These are phyloP conservation scores for Dictyostelium citrinum DNA, from an alignment of 78 protist species.

Conservation along the genomic window DNA sequence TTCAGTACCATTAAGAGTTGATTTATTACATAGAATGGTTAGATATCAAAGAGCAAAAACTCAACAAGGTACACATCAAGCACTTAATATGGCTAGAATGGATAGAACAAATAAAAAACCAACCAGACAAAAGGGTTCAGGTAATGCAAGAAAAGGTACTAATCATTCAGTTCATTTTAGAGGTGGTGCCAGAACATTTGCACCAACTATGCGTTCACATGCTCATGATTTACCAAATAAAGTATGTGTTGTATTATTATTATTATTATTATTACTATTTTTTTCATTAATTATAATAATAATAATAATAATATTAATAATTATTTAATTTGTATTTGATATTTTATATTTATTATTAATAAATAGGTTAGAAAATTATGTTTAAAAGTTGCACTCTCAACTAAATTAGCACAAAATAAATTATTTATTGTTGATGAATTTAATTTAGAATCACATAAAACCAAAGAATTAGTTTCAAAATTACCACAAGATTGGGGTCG, in stretches of 20 bases:
- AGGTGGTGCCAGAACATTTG: constrained; percentile 65
- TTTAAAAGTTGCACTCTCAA: constrained; percentile 41
- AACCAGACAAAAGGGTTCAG: constrained; percentile 54
- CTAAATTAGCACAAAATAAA: constrained; percentile 53
- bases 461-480: constrained; percentile 20
- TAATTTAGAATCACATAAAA: constrained; percentile 40
- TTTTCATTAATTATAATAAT: too few relatives aligned
- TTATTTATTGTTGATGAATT: constrained; percentile 32
- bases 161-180: constrained; percentile 45
- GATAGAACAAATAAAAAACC: constrained; percentile 51
- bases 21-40: constrained; percentile 56
- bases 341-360: too few relatives aligned
- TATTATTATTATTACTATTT: background rate
- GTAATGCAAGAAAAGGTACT: constrained; percentile 72
- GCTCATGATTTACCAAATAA: constrained; percentile 35
- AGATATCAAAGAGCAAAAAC: constrained; percentile 74
- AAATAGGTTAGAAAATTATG: constrained; percentile 7
- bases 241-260: background rate
- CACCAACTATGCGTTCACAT: constrained; percentile 51
- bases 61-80: constrained; percentile 65
- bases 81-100: constrained; percentile 50
- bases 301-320: background rate
- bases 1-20: constrained; percentile 51
- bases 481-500: constrained; percentile 60
- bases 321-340: background rate